phyloP scores from a whole-genome alignment of 768 basidiomycete genomes.

The Paxillus rubicundulus region DNA sequence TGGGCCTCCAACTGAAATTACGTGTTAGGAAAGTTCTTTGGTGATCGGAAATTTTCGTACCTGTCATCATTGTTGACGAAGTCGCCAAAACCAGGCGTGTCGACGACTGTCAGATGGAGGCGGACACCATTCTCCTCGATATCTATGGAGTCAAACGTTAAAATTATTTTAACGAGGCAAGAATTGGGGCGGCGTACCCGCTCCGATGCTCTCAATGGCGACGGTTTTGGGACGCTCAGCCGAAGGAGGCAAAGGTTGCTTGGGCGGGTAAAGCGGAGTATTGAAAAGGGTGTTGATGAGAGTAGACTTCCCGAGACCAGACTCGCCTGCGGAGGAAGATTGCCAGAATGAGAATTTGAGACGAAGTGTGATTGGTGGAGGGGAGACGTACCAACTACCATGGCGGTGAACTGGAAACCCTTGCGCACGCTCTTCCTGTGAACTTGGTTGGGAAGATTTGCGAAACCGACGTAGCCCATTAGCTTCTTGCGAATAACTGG shows the following conservation, averaged over 20 bases:
- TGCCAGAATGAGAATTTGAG: constrained; percentile 14
- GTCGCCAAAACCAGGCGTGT: constrained; percentile 98
- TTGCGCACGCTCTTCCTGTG: constrained; percentile 98
- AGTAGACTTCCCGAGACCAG: constrained; percentile 97
- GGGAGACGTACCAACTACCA: constrained; percentile 90
- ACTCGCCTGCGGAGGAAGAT: constrained; percentile 66
- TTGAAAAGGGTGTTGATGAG: constrained; percentile 99
- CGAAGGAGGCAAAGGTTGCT: constrained; percentile 79
- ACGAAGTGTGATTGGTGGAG: constrained; percentile 13
- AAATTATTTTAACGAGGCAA: background rate
- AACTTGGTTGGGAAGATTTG: constrained; percentile 98
- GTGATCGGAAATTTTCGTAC: constrained; percentile 40
- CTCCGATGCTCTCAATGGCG: constrained; percentile 96
- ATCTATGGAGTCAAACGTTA: constrained; percentile 52
- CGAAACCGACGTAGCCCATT: constrained; percentile 94
- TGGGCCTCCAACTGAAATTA: constrained; percentile 86
- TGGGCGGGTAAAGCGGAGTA: constrained; percentile 89
- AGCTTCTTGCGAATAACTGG: constrained; percentile 80
- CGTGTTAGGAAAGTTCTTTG: constrained; percentile 14
- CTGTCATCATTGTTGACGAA: constrained; percentile 99
- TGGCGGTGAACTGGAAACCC: constrained; percentile 97
- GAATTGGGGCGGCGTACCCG: constrained; percentile 55
- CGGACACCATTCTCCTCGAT: constrained; percentile 99
- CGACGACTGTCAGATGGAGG: constrained; percentile 96
- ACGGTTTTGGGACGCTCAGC: constrained; percentile 90